Percentiles rank a stretch among this genome's conserved stretches.
These are phyloP conservation scores for Xerophyta viscosa DNA, from an alignment of 106 monocot genomes.

Conservation along the genomic window DNA sequence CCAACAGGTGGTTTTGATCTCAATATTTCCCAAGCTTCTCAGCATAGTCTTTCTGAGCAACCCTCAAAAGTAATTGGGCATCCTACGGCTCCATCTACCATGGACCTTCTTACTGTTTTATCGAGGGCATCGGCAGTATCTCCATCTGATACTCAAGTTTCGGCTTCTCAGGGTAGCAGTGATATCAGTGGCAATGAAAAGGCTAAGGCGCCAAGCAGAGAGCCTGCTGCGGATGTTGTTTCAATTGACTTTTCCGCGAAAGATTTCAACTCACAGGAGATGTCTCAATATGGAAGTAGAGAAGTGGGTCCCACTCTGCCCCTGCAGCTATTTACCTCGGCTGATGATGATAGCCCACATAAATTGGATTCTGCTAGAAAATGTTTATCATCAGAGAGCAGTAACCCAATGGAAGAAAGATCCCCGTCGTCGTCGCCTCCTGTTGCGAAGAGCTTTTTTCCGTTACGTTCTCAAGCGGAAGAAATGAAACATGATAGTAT, in stretches of 20 bases:
- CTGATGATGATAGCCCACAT: constrained; percentile 55
- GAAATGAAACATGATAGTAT: constrained; percentile 17
- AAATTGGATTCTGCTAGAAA: constrained; percentile 47
- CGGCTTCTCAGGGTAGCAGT: constrained; percentile 62
- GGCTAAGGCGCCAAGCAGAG: constrained; percentile 12
- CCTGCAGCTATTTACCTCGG: constrained; percentile 55
- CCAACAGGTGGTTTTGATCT: constrained; percentile 60
- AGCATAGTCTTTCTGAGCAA: constrained; percentile 27
- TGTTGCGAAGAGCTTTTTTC: constrained; percentile 58
- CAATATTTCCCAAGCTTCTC: constrained; percentile 58
- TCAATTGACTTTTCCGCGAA: constrained; percentile 11
- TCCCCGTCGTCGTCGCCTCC: constrained; percentile 85
- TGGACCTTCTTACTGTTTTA: constrained; percentile 63
- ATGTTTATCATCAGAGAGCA: constrained; percentile 77
- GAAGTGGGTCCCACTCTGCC: constrained; percentile 24
- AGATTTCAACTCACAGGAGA: constrained; percentile 10
- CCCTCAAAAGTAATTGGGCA: constrained; percentile 18
- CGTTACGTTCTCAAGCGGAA: constrained; percentile 38
- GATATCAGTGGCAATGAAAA: constrained; percentile 55
- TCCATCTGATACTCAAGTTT: constrained; percentile 16
- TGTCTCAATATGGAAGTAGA: constrained; percentile 14
- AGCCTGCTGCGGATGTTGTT: constrained; percentile 23
- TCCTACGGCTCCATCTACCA: constrained; percentile 39
- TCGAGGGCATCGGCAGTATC: constrained; percentile 52
- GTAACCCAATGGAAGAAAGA: constrained; percentile 74